Base-by-base conservation (phyloP, 305 asterid genomes). In the Fraxinus nigra region DNA sequence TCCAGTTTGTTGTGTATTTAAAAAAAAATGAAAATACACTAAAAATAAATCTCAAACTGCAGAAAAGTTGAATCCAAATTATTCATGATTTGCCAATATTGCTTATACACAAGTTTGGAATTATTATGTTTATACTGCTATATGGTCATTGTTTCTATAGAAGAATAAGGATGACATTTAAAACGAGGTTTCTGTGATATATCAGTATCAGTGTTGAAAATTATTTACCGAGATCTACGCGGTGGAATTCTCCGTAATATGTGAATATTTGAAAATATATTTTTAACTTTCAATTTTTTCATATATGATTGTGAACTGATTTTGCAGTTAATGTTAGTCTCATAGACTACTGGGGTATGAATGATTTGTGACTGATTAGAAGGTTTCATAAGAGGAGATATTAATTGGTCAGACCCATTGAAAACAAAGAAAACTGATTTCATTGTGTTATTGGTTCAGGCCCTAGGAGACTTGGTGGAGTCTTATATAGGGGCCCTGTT, bases 401-500 rank as follows among this genome's bases (percentile, higher is more conserved):
- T 63, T 40, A 51, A 20, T 69, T 78, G 11, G 37, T 70, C 33
- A 76, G 74, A 16, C 78, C 76, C 74, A 61, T 38, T 87, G 69
- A 79, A 86, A 82, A 85, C 75, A 83, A 77, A 72, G 81, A 80
- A 38, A 74, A 79, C 76, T 87, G 72, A 87, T 76, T 84, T 77
- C 72, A 75, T 77, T 77, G 73, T 85, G 43, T 82, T 82, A 76
- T 84, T 85, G 80, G 80, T 90, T 80, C 92, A 96, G 99, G 98
- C 88, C 75, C 97, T 94, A 54, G 99, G 99, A 79, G 99, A 96
- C 87, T 78, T 96, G 87, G 96, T 94, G 88, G 98, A 94, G 89
- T 96, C 99, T 83, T 90, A 93, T 86, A 85, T 91, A 78, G 99
- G 99, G 67, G 98, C 98, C 65, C 78, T 94, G 77, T 91, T 85